Conservation (phyloP, 192 early-diverging fungal species). For the Coemansia sp. region DNA sequence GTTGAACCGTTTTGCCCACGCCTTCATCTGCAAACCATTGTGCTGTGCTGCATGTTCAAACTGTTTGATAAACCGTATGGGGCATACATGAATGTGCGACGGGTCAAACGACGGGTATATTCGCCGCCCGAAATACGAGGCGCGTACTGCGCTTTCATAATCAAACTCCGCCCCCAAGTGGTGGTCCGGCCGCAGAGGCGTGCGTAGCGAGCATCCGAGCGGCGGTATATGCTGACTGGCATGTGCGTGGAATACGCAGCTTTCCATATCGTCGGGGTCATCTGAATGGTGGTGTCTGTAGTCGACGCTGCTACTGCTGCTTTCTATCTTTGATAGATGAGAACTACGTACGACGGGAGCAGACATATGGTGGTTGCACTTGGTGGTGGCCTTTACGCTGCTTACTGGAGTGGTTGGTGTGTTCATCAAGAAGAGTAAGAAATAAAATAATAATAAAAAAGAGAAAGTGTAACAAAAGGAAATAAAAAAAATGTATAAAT, state of each 20-base stretch:
- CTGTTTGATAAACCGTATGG: constrained; percentile 45
- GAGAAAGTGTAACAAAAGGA: neutral
- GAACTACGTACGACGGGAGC: constrained; percentile 21
- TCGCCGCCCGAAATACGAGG: constrained; percentile 42
- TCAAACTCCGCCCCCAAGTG: constrained; percentile 27
- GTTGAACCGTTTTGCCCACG: constrained; percentile 49
- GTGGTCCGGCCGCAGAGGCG: constrained; percentile 14
- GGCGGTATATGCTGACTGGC: constrained; percentile 8
- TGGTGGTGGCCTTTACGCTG: constrained; percentile 9
- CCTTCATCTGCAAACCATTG: constrained; percentile 43
- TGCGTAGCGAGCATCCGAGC: constrained; percentile 10
- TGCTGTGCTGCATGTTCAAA: constrained; percentile 54
- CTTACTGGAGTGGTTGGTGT: constrained; percentile 29
- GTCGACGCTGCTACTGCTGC: constrained; percentile 10
- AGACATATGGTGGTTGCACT: constrained; percentile 16
- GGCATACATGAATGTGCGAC: constrained; percentile 27
- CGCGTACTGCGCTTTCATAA: constrained; percentile 38
- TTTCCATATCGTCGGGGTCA: neutral
- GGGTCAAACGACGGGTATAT: constrained; percentile 50
- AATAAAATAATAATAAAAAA: neutral
- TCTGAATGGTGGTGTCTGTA: constrained; percentile 5
- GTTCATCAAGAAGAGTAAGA: constrained; percentile 14
- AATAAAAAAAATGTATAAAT: neutral
- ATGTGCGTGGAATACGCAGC: constrained; percentile 12
- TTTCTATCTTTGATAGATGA: constrained; percentile 21